A percentile compares a stretch with the other conserved stretches of the same genome.
Evolutionary conservation across 805 yeast species (phyloP).

Genomic region (Candida nonsorbophila): DNA sequence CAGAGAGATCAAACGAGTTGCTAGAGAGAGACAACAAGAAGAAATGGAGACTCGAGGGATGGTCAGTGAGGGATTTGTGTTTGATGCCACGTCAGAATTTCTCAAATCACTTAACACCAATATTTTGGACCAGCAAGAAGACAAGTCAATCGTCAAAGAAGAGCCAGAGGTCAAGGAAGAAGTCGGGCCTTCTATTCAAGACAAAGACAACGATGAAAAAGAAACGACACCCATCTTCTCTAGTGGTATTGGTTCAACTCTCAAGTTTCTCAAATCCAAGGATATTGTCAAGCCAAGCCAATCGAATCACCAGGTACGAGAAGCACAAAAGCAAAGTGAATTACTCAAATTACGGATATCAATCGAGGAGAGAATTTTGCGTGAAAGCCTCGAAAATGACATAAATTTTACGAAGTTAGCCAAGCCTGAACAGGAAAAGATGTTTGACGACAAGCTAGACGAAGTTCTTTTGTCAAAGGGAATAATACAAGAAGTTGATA

Average conservation of each 20-base stretch:
- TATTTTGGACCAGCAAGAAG: not conserved
- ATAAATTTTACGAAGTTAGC: conserved; percentile 18
- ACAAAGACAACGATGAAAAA: not conserved
- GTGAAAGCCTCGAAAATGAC: conserved; percentile 23
- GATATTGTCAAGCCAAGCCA: conserved; percentile 12
- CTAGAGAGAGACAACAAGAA: conserved; percentile 13
- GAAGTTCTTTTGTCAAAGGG: conserved; percentile 20
- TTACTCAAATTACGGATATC: conserved; percentile 20
- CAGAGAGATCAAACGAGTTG: conserved; percentile 23
- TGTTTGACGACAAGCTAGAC: conserved; percentile 24
- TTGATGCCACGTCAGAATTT: conserved; percentile 42
- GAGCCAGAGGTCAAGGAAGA: too few relatives aligned
- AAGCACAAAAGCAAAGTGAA: conserved; percentile 23
- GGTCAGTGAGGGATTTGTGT: conserved; percentile 15
- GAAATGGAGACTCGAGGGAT: conserved; percentile 8
- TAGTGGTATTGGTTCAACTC: conserved; percentile 21
- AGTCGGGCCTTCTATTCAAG: not conserved
- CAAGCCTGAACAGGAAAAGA: conserved; percentile 20
- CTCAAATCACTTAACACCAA: conserved; percentile 15
- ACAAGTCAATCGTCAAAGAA: not conserved
- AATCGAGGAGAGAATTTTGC: conserved; percentile 28
- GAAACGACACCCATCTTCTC: conserved; percentile 10
- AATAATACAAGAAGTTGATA: conserved; percentile 10
- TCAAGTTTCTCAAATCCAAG: conserved; percentile 19
- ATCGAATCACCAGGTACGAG: conserved; percentile 13